phyloP scores from a whole-genome alignment of 2,329 filamentous ascomycete species.

The Plectosphaerella sp. region DNA sequence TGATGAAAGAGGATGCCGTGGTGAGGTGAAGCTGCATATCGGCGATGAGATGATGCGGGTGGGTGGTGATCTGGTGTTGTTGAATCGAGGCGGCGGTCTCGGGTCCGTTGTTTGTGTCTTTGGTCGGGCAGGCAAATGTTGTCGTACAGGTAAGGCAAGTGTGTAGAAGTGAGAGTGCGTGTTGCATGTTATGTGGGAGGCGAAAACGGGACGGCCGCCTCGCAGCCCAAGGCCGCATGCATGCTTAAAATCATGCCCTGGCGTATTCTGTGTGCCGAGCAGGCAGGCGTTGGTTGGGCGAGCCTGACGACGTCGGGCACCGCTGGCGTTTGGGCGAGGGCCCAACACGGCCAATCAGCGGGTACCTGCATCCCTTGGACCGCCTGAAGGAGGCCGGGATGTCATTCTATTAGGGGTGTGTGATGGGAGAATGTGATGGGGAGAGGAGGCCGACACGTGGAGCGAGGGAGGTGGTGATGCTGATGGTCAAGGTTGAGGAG shows the following conservation, averaged over 20 bases:
- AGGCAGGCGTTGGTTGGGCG: neutral
- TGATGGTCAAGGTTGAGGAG: too few species aligned
- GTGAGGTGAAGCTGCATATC: neutral
- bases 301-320: constrained; percentile 2
- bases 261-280: constrained; percentile 1
- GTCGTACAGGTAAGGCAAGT: neutral
- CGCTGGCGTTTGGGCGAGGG: neutral
- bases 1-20: neutral
- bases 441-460: too few species aligned
- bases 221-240: constrained; percentile 1
- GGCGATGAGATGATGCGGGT: neutral
- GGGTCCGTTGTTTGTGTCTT: neutral
- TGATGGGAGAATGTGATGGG: too few species aligned
- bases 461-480: too few species aligned
- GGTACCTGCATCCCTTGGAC: constrained; percentile 2
- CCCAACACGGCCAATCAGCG: neutral
- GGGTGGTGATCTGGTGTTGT: neutral
- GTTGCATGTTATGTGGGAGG: neutral
- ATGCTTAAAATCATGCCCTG: constrained; percentile 1
- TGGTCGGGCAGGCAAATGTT: neutral
- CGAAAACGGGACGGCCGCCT: neutral
- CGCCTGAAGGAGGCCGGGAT: too few species aligned
- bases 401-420: too few species aligned
- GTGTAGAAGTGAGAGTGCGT: neutral
- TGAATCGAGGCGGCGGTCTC: neutral